Evolutionary conservation across 2,329 filamentous ascomycete species (phyloP).

Genomic region (Clarireedia homoeocarpa): DNA sequence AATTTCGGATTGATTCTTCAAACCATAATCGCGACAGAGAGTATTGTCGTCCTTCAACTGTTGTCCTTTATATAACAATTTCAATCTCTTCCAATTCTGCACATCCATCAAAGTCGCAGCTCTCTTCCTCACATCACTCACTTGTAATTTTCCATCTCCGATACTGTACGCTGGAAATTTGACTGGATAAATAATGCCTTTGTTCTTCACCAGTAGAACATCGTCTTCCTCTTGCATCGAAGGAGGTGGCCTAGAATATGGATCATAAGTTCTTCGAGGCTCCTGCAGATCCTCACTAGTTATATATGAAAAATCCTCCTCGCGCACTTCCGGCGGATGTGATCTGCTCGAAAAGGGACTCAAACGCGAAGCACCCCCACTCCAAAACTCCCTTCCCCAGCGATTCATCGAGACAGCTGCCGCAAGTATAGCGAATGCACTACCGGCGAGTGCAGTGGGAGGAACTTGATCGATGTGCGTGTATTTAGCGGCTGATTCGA

Average conservation of each 20-base stretch:
- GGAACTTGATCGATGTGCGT: constrained; percentile 25
- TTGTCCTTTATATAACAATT: constrained; percentile 66
- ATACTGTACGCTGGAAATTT: constrained; percentile 72
- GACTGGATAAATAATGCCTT: constrained; percentile 56
- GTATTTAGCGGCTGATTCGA: constrained; percentile 22
- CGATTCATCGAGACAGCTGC: constrained; percentile 28
- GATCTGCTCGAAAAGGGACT: constrained; percentile 28
- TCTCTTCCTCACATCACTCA: constrained; percentile 60
- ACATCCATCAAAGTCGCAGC: constrained; percentile 59
- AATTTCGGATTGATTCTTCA: constrained; percentile 56
- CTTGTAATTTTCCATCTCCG: constrained; percentile 61
- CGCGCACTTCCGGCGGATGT: constrained; percentile 55
- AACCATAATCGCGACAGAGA: constrained; percentile 49
- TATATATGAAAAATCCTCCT: constrained; percentile 75
- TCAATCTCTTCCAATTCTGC: constrained; percentile 49
- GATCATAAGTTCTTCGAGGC: constrained; percentile 36
- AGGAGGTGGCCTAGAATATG: constrained; percentile 32
- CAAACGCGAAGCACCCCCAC: constrained; percentile 19
- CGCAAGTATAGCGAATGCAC: constrained; percentile 20
- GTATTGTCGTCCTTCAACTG: constrained; percentile 57
- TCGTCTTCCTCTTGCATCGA: constrained; percentile 52
- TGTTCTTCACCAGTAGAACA: constrained; percentile 61
- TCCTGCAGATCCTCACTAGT: constrained; percentile 64
- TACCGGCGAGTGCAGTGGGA: constrained; percentile 21
- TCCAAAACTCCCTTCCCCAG: constrained; percentile 27